Evolutionary conservation across 2,329 filamentous ascomycete genomes (phyloP), one percentile per base, ranked within the genome.

Genomic region (Xylaria digitata): DNA sequence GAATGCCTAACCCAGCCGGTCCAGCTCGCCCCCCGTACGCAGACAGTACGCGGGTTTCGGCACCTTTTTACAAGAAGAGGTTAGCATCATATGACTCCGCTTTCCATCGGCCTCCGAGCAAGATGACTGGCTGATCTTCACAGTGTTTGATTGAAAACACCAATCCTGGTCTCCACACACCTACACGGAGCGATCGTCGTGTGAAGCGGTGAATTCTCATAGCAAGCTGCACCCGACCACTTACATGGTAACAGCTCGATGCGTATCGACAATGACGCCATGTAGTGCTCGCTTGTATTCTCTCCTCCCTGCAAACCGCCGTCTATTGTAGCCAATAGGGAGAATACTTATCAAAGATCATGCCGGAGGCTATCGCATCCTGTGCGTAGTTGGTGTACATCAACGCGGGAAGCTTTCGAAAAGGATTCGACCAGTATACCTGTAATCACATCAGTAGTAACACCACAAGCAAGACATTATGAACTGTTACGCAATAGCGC

Each of bases 161-260:
- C 46, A 53, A 34, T 45, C 7, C 17, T 9, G 32, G 40, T 62
- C 61, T 61, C 56, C 61, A 64, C 65, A 50, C 43, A 52, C 55
- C 48, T 23, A 66, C 34, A 42, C 50, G 54, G 54, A 49, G 32
- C n/a, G 58, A 62, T 62, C 59, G 42, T 63, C 49, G 53, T 23
- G 37, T 42, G 42, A 49, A 57, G 61, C 65, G 61, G 61, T 64
- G 50, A 65, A 61, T 40, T 32, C 49, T 56, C 11, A 23, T 19
- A 42, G 34, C 54, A 30, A 45, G 9, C 26, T 50, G 23, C 30
- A n/a, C 50, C 32, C 26, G 17, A 49, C 26, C 32, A 21, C 21
- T 30, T 8, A n/a, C n/a, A n/a, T n/a, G n/a, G n/a, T n/a, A 42
- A 55, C 11, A 62, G 7, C 26, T 55, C 21, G 26, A 45, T 49